A percentile compares a stretch with the other conserved stretches of the same genome.
phyloP scores from a whole-genome alignment of 495 filamentous ascomycete genomes.

The Cercophora newfieldiana region DNA sequence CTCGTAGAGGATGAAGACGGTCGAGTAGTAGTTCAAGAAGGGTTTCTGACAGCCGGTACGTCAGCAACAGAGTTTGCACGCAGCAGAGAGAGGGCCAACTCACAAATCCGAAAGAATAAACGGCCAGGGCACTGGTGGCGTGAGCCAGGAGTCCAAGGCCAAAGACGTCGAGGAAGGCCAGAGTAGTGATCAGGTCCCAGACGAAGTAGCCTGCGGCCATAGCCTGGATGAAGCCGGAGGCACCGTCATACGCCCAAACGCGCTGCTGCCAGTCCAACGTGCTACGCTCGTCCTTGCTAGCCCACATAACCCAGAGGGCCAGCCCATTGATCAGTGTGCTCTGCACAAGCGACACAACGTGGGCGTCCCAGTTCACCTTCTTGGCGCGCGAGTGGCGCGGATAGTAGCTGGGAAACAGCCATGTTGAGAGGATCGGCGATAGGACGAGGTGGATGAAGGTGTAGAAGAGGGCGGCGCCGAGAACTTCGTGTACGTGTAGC shows the following conservation, averaged over 20 bases:
- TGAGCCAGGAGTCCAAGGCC: slow-evolving; percentile 88
- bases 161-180: slow-evolving; percentile 73
- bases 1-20: slow-evolving; percentile 95
- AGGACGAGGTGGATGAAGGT: slow-evolving; percentile 69
- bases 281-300: slow-evolving; percentile 68
- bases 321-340: slow-evolving; percentile 72
- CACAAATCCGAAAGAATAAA: slow-evolving; percentile 92
- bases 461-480: slow-evolving; percentile 74
- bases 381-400: slow-evolving; percentile 63
- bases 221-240: slow-evolving; percentile 76
- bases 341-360: slow-evolving; percentile 92
- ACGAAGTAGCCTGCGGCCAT: slow-evolving; percentile 93
- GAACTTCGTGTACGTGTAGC: slow-evolving; percentile 85
- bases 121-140: slow-evolving; percentile 77
- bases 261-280: slow-evolving; percentile 71
- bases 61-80: not conserved
- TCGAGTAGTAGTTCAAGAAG: slow-evolving; percentile 90
- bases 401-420: slow-evolving; percentile 73
- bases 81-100: slow-evolving; percentile 40
- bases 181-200: slow-evolving; percentile 82
- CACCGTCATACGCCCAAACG: slow-evolving; percentile 88
- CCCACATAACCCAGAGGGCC: slow-evolving; percentile 81
- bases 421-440: slow-evolving; percentile 71
- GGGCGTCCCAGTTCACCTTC: slow-evolving; percentile 92
- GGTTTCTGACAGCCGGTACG: slow-evolving; percentile 60